phyloP scores from a whole-genome alignment of 2,329 filamentous ascomycete species.

The Cytospora piceicola region DNA sequence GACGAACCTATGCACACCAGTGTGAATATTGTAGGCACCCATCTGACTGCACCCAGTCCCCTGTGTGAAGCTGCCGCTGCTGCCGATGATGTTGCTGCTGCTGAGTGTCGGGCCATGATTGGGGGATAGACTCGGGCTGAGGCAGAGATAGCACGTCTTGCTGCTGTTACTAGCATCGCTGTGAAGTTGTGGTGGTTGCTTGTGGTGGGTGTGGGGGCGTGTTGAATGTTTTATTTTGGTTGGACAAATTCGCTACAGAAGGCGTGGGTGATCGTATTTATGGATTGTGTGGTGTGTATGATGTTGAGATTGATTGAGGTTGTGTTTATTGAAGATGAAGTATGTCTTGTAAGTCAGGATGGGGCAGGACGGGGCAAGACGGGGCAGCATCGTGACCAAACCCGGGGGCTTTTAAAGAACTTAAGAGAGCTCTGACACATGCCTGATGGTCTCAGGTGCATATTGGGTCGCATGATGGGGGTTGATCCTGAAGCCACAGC shows the following conservation, averaged over 20 bases:
- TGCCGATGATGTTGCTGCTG: slow-evolving; percentile 2
- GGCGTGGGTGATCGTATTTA: not conserved
- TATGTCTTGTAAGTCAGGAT: not conserved
- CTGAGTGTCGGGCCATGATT: slow-evolving; percentile 18
- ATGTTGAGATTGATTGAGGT: not conserved
- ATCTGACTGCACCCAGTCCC: slow-evolving; percentile 19
- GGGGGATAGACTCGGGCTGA: slow-evolving; percentile 27
- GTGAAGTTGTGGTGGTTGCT: slow-evolving; percentile 6
- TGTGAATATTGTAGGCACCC: slow-evolving; percentile 28
- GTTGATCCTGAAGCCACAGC: slow-evolving; percentile 25
- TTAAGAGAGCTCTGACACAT: not conserved
- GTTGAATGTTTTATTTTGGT: not conserved
- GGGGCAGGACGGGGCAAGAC: not conserved
- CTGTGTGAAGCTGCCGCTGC: slow-evolving; percentile 11
- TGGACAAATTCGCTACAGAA: not conserved
- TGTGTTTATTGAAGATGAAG: not conserved
- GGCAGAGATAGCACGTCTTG: slow-evolving; percentile 24
- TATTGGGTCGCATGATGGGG: slow-evolving; percentile 22
- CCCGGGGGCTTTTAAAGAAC: not conserved
- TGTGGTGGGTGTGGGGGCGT: not conserved
- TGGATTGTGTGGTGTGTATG: not conserved
- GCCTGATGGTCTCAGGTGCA: not conserved
- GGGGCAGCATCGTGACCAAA: not conserved
- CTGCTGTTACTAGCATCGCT: slow-evolving; percentile 25
- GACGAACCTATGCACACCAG: slow-evolving; percentile 30